Evolutionary conservation across 371 early-diverging fungal species (phyloP).

Genomic region (Rhizomucor miehei): DNA sequence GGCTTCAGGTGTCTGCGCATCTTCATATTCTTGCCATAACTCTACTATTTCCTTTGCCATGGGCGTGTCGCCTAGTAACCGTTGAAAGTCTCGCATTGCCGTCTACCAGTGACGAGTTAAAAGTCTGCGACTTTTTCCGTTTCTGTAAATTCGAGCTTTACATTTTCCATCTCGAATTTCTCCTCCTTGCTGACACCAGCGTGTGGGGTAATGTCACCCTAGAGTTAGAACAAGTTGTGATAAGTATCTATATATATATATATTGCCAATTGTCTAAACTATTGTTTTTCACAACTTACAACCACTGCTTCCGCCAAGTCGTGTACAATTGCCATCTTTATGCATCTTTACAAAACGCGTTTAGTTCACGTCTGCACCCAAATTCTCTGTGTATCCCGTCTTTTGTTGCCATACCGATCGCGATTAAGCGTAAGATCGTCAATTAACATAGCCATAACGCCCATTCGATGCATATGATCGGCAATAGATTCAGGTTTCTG

Average conservation of each 20-base stretch:
- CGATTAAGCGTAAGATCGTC: constrained; percentile 63
- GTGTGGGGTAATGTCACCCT: constrained; percentile 91
- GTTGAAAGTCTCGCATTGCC: constrained; percentile 69
- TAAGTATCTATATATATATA: background rate
- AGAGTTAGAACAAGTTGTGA: constrained; percentile 3
- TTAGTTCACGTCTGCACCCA: too few species aligned
- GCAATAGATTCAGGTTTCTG: constrained; percentile 79
- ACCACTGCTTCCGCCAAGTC: constrained; percentile 90
- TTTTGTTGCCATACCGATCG: constrained; percentile 39
- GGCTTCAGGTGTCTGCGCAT: constrained; percentile 74
- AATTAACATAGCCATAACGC: constrained; percentile 78
- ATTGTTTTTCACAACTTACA: constrained; percentile 22
- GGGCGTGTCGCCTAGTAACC: constrained; percentile 54
- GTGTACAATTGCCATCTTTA: constrained; percentile 90
- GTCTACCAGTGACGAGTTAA: constrained; percentile 22
- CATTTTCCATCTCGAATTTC: constrained; percentile 71
- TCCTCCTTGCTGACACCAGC: constrained; percentile 77
- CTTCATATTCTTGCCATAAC: constrained; percentile 91
- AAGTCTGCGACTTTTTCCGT: background rate
- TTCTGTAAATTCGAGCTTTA: constrained; percentile 18
- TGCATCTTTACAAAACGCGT: constrained; percentile 42
- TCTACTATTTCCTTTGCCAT: constrained; percentile 68
- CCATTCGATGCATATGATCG: constrained; percentile 96
- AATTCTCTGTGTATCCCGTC: too few species aligned
- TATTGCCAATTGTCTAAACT: background rate